Evolutionary conservation across 2,329 filamentous ascomycete genomes (phyloP), one percentile per base, ranked within the genome.

Genomic region (Exophiala phaeomuriformis): DNA sequence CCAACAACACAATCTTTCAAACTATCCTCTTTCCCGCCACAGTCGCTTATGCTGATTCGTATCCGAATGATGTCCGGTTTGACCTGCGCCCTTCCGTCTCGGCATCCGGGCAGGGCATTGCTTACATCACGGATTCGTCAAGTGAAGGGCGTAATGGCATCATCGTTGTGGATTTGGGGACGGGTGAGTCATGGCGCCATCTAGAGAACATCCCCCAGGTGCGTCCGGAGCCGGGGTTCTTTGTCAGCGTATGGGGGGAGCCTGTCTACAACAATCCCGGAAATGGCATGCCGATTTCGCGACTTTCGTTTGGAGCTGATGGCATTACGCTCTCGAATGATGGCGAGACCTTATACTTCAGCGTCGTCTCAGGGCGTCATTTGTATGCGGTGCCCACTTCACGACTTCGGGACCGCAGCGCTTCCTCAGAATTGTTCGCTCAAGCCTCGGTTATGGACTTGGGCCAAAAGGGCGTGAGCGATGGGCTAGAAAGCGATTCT

Each of bases 31-130:
- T 80, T 63, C 72, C 74, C 0, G 55, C 66, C 1, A 70, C 65
- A 4, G 75, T 78, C 6, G 75, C 74, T 4, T 75, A 69, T 48
- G 57, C 72, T 8, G 73, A 75, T 58, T 74, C 70, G 30, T 80
- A 80, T 56, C 69, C 77, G 35, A 79, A 79, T 61, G 77, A 79
- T 56, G 67, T 79, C 5, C 74, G 77, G 47, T 75, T 80, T 64
- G 76, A 80, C 58, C 68, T 78, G n/a, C 69, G 71, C 9, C 48
- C 71, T 2, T 73, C 72, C 0, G 56, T 64, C 9, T 42, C 59
- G 8, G 43, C 49, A 2, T 68, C 68, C 2, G 75, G 75, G 2
- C 58, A 71, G 30, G 76, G 76, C 12, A 61, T 78, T 9, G 76
- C 75, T 0, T 80, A 80, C 63, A 77, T 79, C 61, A 78, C 76